Conservation (phyloP, 805 yeast genomes). For the Tetrapisispora iriomotensis region DNA sequence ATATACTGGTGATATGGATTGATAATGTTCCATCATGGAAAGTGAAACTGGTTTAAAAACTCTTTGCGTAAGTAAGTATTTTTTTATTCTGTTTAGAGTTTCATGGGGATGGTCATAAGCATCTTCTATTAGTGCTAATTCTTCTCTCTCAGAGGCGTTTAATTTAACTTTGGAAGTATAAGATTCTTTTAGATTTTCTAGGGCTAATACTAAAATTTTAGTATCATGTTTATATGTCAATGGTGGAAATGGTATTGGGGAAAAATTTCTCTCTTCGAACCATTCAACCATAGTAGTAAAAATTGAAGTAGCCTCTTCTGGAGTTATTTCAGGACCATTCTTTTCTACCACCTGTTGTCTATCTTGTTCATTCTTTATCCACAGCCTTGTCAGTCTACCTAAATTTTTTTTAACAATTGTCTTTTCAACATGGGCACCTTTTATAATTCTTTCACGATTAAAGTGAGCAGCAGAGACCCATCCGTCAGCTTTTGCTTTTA, state of each 20-base stretch:
- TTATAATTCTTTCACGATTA: constrained; percentile 77
- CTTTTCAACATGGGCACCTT: constrained; percentile 90
- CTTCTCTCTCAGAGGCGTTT: constrained; percentile 84
- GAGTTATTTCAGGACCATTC: constrained; percentile 79
- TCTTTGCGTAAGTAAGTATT: constrained; percentile 73
- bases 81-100: constrained; percentile 73
- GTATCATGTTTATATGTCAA: constrained; percentile 87
- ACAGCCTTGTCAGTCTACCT: constrained; percentile 82
- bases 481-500: constrained; percentile 92
- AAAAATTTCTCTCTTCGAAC: constrained; percentile 75
- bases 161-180: constrained; percentile 67
- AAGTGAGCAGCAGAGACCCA: constrained; percentile 92
- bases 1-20: constrained; percentile 75
- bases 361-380: constrained; percentile 89
- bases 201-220: constrained; percentile 75
- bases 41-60: constrained; percentile 82
- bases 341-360: constrained; percentile 70
- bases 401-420: constrained; percentile 88
- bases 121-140: constrained; percentile 83
- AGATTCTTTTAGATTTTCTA: constrained; percentile 77
- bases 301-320: constrained; percentile 80
- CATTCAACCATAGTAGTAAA: constrained; percentile 85
- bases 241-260: constrained; percentile 91
- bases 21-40: constrained; percentile 87
- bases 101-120: constrained; percentile 98